Evolutionary conservation across 331 rosid genomes (phyloP), one percentile per base, ranked within the genome.

Genomic region (Acacia concinna): DNA sequence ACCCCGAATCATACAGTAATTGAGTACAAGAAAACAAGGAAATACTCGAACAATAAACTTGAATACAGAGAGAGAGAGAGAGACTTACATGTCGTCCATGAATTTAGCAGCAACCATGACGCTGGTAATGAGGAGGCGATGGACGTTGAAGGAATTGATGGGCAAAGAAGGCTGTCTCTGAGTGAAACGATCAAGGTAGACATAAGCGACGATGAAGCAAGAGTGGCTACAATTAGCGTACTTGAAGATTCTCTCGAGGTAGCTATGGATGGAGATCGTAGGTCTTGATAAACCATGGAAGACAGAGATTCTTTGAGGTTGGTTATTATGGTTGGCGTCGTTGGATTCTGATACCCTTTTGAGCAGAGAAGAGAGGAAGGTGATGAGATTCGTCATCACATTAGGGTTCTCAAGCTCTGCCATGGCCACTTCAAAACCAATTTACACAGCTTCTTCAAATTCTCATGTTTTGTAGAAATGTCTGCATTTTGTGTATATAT

Each of bases 1-100:
- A n/a, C n/a, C n/a, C n/a, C n/a, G n/a, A n/a, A n/a, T n/a, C n/a
- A n/a, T n/a, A n/a, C n/a, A 51, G 27, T 67, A 15, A 15, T 31
- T 31, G 20, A 63, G 5, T 5, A 31, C 34, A 3, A 32, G 9
- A 34, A 54, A 64, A 34, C n/a, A 27, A 4, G 34, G 20, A 59
- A 28, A 13, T 12, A 59, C 34, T 4, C 3, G 18, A 5, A 27
- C 5, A 8, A 38, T 9, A 38, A 38, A 38, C 41, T 38, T 2
- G 41, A 38, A 38, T 1, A 38, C 41, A 43, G 51, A 14, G 52
- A 15, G 52, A 46, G 52, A 6, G 9, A 49, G 21, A 6, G 23
- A 23, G 1, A 84, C 92, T 89, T 81, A 93, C 97, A 88, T 69
- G 72, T 93, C 97, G 81, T 93, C 97, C 97, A 93, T 93, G 96